phyloP scores from a whole-genome alignment of 768 basidiomycete species.

The Termitomyces sp. region DNA sequence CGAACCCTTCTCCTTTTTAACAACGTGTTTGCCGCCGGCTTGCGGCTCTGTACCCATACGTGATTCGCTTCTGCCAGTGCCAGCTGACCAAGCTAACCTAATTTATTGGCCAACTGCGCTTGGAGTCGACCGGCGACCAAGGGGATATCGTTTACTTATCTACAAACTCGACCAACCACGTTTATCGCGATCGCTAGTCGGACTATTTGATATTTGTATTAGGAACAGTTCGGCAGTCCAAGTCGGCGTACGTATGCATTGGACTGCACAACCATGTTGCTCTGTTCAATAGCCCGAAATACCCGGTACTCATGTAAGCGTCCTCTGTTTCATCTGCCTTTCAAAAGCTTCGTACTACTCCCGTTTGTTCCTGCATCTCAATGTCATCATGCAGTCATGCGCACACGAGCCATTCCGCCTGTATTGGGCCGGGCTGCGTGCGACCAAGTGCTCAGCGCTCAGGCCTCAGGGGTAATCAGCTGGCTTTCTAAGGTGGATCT shows the following conservation, averaged over 20 bases:
- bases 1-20: neutral
- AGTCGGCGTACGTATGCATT: neutral
- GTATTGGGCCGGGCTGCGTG: neutral
- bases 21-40: slow-evolving; percentile 4
- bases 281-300: slow-evolving; percentile 2
- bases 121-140: neutral
- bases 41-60: neutral
- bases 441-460: neutral
- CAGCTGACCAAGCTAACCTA: slow-evolving; percentile 2
- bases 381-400: neutral
- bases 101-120: neutral
- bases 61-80: neutral
- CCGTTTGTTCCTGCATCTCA: slow-evolving; percentile 2
- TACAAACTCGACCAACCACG: neutral
- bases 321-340: slow-evolving; percentile 6
- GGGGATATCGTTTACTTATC: neutral
- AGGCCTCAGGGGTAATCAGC: slow-evolving; percentile 8
- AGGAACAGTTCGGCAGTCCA: neutral
- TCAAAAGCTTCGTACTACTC: neutral
- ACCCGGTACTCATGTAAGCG: slow-evolving; percentile 7
- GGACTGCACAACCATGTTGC: slow-evolving; percentile 2
- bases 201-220: neutral
- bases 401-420: neutral
- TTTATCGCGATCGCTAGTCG: neutral
- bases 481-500: slow-evolving; percentile 7